A percentile compares a stretch with the other conserved stretches of the same genome.
Evolutionary conservation across 106 monocot genomes (phyloP).

Genomic region (Triglochin maritima): DNA sequence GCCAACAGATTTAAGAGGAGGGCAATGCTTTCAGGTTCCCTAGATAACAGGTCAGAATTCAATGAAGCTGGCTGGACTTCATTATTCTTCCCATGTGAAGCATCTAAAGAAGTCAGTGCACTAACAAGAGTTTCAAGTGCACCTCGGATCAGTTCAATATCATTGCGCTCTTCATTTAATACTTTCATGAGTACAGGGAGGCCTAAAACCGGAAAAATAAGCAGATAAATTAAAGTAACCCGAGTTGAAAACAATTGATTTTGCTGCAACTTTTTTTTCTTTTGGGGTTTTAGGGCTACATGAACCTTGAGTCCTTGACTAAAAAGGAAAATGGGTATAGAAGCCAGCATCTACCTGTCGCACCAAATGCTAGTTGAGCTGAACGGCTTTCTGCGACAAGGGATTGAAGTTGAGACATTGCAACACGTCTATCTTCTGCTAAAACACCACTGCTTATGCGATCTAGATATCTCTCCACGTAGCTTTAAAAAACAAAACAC

Average conservation of each 20-base stretch:
- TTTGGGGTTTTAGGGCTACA: too few species aligned
- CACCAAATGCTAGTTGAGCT: slow-evolving; percentile 91
- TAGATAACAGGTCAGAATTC: slow-evolving; percentile 85
- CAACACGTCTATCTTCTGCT: slow-evolving; percentile 81
- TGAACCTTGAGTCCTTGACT: too few species aligned
- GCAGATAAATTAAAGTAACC: too few species aligned
- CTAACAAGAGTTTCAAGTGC: slow-evolving; percentile 92
- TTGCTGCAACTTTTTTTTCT: too few species aligned
- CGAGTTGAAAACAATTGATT: too few species aligned
- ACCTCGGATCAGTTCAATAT: slow-evolving; percentile 83
- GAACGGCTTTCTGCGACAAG: slow-evolving; percentile 87
- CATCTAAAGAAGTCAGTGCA: slow-evolving; percentile 79
- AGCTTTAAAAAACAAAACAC: slow-evolving; percentile 18
- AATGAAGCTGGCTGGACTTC: slow-evolving; percentile 78
- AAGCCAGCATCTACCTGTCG: slow-evolving; percentile 39
- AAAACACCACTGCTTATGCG: slow-evolving; percentile 88
- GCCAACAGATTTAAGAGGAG: slow-evolving; percentile 90
- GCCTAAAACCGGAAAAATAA: slow-evolving; percentile 24
- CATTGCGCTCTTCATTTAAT: slow-evolving; percentile 85
- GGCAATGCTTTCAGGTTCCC: slow-evolving; percentile 87
- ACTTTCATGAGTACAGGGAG: slow-evolving; percentile 74
- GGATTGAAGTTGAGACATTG: slow-evolving; percentile 78
- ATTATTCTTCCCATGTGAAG: slow-evolving; percentile 44
- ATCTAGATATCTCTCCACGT: slow-evolving; percentile 75
- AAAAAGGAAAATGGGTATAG: too few species aligned